phyloP scores from a whole-genome alignment of 176 grass and related monocot species.

The Phragmites australis region DNA sequence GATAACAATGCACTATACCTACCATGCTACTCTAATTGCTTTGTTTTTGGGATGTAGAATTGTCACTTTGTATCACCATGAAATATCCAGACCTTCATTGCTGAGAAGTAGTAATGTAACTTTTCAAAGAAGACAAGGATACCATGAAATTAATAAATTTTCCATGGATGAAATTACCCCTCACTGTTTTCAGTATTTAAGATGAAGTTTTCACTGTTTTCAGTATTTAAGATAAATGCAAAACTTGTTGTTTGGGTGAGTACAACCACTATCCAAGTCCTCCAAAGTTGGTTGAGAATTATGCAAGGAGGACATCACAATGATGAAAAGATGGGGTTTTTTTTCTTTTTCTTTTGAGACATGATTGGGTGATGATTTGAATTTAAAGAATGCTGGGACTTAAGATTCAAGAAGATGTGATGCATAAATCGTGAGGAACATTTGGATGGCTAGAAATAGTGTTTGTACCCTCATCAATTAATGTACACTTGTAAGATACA shows the following conservation, averaged over 20 bases:
- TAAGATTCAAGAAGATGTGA: neutral
- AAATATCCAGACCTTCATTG: constrained; percentile 17
- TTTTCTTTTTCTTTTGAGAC: neutral
- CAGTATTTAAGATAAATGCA: neutral
- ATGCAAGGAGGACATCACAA: neutral
- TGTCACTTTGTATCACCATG: neutral
- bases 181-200: neutral
- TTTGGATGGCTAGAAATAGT: neutral
- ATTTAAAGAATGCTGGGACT: neutral
- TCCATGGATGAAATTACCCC: neutral
- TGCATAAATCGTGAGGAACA: neutral
- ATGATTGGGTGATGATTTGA: neutral
- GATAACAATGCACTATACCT: constrained; percentile 69
- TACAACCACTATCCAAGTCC: neutral
- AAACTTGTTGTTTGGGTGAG: neutral
- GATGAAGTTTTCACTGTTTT: neutral
- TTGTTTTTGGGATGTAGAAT: constrained; percentile 79
- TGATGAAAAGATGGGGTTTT: neutral
- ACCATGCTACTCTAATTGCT: constrained; percentile 92
- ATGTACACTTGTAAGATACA: constrained; percentile 13
- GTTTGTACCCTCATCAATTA: neutral
- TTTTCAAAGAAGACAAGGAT: constrained; percentile 21
- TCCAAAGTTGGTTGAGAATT: neutral
- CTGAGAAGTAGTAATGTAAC: neutral
- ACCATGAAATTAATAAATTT: constrained; percentile 20